Percentiles rank a stretch among this genome's conserved stretches.
phyloP scores from a whole-genome alignment of 2,329 filamentous ascomycete species.

The Chrysosporium queenslandicum region DNA sequence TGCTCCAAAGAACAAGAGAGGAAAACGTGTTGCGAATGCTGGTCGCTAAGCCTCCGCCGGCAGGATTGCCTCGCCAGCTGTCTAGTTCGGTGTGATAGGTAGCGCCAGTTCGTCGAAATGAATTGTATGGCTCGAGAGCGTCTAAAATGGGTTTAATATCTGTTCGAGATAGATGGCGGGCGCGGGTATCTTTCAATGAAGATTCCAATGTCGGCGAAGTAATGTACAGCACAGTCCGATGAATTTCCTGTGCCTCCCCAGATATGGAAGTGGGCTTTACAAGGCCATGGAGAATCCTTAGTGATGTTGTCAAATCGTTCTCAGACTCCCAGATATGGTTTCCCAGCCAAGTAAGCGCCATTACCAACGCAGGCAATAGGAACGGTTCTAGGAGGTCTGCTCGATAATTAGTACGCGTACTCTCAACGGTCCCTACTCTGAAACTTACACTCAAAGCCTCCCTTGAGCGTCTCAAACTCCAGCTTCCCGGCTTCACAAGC shows the following conservation, averaged over 20 bases:
- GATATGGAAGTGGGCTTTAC: conserved; percentile 49
- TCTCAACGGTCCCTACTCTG: neutral
- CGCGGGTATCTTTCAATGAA: conserved; percentile 43
- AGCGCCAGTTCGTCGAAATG: conserved; percentile 42
- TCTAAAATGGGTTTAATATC: conserved; percentile 47
- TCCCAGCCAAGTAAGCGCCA: conserved; percentile 50
- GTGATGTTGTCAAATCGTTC: conserved; percentile 42
- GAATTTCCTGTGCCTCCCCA: conserved; percentile 51
- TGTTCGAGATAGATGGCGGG: conserved; percentile 40
- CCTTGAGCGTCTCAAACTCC: conserved; percentile 49
- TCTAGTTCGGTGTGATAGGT: conserved; percentile 43
- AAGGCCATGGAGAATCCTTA: conserved; percentile 48
- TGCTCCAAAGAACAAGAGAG: conserved; percentile 45
- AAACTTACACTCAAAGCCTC: conserved; percentile 51
- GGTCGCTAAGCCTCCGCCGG: conserved; percentile 38
- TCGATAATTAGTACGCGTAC: conserved; percentile 11
- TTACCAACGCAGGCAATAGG: conserved; percentile 50
- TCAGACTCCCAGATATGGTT: conserved; percentile 45
- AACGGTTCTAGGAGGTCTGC: conserved; percentile 54
- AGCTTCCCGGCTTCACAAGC: conserved; percentile 49
- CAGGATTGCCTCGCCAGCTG: conserved; percentile 41
- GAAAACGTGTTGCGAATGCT: conserved; percentile 44
- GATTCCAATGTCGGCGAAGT: conserved; percentile 44
- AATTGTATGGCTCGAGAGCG: conserved; percentile 41
- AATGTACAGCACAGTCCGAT: conserved; percentile 50